Evolutionary conservation across 2,329 filamentous ascomycete species (phyloP), one percentile per base, ranked within the genome.

Genomic region (Diplodia intermedia): DNA sequence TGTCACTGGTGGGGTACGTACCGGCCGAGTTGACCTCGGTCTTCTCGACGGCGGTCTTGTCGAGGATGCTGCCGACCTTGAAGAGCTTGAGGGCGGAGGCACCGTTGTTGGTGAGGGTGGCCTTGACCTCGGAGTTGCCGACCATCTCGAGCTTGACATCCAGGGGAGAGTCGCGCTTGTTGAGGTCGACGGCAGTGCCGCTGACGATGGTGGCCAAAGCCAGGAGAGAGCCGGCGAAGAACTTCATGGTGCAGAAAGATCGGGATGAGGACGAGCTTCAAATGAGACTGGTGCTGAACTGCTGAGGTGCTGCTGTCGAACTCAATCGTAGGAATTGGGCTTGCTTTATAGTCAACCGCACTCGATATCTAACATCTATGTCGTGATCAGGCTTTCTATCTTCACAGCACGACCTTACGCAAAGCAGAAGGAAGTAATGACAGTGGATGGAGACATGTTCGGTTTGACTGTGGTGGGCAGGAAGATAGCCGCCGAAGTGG

Each of bases 61-160:
- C 85, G 57, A 88, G 77, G 71, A 88, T 82, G 65, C 83, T 85
- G 40, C 85, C 85, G 53, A 82, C 80, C 78, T 82, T 86, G 70
- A 87, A 77, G 31, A 88, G 73, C 75, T 86, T 85, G 70, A 87
- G 74, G 68, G 79, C 79, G 56, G 77, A 78, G 55, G 79, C 78
- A 55, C 85, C 85, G 38, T 79, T 85, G 80, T 87, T 87, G 71
- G 82, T 86, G 69, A 88, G 79, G 55, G 79, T 77, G 36, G 85
- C 83, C 78, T 85, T 86, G 71, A 88, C 80, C 66, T 79, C 80
- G n/a, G 84, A 82, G 77, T 87, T 86, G 68, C 82, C 83, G 26
- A 81, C 75, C 71, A 82, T 47, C 47, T 67, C 65, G 20, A 67
- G 65, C 43, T 60, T 36, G 29, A 67, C 65, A 29, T 65, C 61